Base-by-base conservation (phyloP, 2,329 filamentous ascomycete species). In the Epichloe coenophiala region DNA sequence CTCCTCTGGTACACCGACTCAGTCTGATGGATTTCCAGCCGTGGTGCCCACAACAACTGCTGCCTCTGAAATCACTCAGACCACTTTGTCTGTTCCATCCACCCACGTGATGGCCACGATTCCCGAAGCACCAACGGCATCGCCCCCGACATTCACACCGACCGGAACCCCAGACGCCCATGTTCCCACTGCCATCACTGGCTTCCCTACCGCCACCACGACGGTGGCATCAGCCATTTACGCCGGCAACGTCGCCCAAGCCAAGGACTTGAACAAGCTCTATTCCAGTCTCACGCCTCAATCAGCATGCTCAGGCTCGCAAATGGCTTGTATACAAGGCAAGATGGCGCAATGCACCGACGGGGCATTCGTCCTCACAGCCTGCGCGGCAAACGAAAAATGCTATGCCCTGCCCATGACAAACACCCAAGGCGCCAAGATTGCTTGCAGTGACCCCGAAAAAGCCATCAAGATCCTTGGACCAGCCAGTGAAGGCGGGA, bases 381-480 rank as follows among this genome's bases (percentile, higher is more conserved):
- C 61, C 9, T 71, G 71, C 40, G 65, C 63, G 33, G 41, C 55
- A 1, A 64, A 62, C 9, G 60, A 62, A 44, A 61, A 65, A 45
- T 82, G 78, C 61, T 75, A 71, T 46, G 78, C 75, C 2, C 60
- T 81, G 54, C 79, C 79, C 0, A 72, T 79, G 68, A 71, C 68
- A 38, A 70, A 62, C 11, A 68, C 67, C 0, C 57, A 58, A 0
- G 77, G 76, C 3, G 73, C 77, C 9, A 60, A 66, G 49, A 64
- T 82, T 23, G 69, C 67, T 3, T 82, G 78, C 54, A 64, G 66
- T 31, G 63, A 72, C 46, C 57, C 62, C 9, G 58, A 59, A 3
- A 61, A 63, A 2, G 77, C 75, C 0, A 58, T 64, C 41, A 60
- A 57, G 4, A 63, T 77, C 7, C 62, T 81, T 3, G 73, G 71